Evolutionary conservation across 148 eudicot genomes (phyloP).

Genomic region (Rhododendron kiyosumense): DNA sequence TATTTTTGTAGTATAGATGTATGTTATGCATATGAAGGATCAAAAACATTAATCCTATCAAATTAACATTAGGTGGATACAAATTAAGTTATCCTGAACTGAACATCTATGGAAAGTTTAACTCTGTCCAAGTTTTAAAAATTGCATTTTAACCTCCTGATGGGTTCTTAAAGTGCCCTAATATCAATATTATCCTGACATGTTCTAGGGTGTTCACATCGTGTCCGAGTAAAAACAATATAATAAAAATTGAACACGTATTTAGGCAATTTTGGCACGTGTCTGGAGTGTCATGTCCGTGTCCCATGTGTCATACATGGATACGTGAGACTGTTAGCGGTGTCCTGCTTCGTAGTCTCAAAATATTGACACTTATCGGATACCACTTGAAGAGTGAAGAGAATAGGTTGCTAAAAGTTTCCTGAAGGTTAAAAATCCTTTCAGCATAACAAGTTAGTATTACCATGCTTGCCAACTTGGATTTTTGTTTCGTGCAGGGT

Average conservation of each 20-base stretch:
- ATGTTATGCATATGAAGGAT: background rate
- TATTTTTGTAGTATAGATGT: too few relatives aligned
- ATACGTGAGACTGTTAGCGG: background rate
- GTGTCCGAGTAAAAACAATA: background rate
- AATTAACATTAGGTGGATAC: background rate
- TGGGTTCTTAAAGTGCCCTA: background rate
- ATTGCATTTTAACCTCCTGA: background rate
- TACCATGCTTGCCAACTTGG: constrained; percentile 4
- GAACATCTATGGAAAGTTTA: background rate
- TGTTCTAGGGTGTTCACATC: background rate
- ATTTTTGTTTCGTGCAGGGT: constrained; percentile 53
- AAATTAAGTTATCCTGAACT: background rate
- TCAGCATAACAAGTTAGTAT: background rate
- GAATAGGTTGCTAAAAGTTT: background rate
- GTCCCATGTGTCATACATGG: background rate
- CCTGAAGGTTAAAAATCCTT: background rate
- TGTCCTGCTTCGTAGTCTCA: background rate
- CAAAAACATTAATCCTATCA: too few relatives aligned
- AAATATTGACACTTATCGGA: background rate
- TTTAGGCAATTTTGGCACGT: background rate
- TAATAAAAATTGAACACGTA: too few relatives aligned
- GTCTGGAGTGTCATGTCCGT: background rate
- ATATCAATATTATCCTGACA: background rate
- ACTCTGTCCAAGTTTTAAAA: background rate
- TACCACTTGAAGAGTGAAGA: background rate